These are phyloP conservation scores for Strobilomyces confusus DNA, from an alignment of 768 basidiomycete species.

Conservation along the genomic window DNA sequence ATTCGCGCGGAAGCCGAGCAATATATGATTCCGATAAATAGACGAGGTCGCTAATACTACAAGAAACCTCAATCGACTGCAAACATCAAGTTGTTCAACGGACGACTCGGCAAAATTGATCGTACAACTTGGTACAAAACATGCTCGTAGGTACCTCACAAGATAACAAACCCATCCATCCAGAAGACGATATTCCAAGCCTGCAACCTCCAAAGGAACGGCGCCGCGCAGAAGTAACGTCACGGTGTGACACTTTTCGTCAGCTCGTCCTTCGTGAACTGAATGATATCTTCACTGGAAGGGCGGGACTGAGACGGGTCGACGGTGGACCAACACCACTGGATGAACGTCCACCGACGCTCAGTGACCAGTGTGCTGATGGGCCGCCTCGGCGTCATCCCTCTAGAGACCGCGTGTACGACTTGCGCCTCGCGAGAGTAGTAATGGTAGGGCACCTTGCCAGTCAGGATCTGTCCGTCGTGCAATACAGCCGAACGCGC, in stretches of 20 bases:
- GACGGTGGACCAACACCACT: slow-evolving; percentile 21
- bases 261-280: slow-evolving; percentile 7
- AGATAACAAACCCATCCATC: too few species aligned
- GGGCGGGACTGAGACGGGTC: slow-evolving; percentile 27
- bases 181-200: too few species aligned
- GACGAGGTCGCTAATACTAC: too few species aligned
- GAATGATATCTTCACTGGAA: slow-evolving; percentile 25
- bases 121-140: too few species aligned
- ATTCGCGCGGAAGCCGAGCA: too few species aligned
- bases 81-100: too few species aligned
- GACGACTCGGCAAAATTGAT: too few species aligned
- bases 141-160: too few species aligned
- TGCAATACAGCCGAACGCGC: not conserved
- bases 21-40: too few species aligned
- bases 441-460: slow-evolving; percentile 15
- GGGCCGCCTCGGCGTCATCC: slow-evolving; percentile 11
- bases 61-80: too few species aligned
- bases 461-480: slow-evolving; percentile 5
- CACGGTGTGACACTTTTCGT: not conserved
- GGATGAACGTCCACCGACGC: slow-evolving; percentile 9
- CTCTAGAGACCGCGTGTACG: slow-evolving; percentile 9
- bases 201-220: not conserved
- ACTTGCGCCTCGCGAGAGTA: slow-evolving; percentile 9
- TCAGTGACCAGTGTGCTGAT: slow-evolving; percentile 3
- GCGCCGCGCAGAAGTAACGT: not conserved